Percentiles rank a stretch among this genome's conserved stretches.
phyloP scores from a whole-genome alignment of 371 early-diverging fungal genomes.

The Mortierella sp. region DNA sequence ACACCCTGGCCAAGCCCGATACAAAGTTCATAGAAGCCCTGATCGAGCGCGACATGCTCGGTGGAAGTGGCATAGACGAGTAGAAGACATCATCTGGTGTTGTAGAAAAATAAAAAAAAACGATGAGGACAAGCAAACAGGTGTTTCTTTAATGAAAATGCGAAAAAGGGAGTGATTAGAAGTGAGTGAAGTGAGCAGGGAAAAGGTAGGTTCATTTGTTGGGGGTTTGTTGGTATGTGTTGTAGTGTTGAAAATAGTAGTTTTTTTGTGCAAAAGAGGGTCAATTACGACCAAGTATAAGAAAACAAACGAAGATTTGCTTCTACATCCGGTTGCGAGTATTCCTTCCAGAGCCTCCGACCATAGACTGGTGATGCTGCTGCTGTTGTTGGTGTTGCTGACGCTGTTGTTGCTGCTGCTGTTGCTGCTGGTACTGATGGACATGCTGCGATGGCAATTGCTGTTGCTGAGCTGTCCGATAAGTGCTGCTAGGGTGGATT shows the following conservation, averaged over 20 bases:
- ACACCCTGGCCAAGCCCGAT: slow-evolving; percentile 79
- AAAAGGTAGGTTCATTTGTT: neutral
- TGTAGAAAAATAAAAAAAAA: neutral
- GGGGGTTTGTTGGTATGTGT: neutral
- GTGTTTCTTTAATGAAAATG: neutral
- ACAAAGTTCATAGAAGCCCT: slow-evolving; percentile 80
- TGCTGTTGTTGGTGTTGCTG: slow-evolving; percentile 13
- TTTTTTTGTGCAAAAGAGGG: neutral
- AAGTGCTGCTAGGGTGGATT: slow-evolving; percentile 18
- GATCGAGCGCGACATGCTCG: slow-evolving; percentile 80
- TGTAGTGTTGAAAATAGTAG: neutral
- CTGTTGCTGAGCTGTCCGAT: slow-evolving; percentile 25
- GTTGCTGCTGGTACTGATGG: slow-evolving; percentile 15
- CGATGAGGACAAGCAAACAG: neutral
- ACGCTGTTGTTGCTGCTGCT: slow-evolving; percentile 29
- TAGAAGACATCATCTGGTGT: too few relatives aligned
- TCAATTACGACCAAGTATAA: neutral
- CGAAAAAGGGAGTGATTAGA: neutral
- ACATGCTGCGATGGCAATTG: slow-evolving; percentile 20
- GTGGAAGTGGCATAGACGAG: slow-evolving; percentile 58
- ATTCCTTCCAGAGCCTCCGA: slow-evolving; percentile 17
- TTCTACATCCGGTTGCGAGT: slow-evolving; percentile 21
- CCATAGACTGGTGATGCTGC: slow-evolving; percentile 30
- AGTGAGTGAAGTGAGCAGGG: neutral
- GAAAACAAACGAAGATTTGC: neutral